A percentile compares a stretch with the other conserved stretches of the same genome.
Evolutionary conservation across 768 basidiomycete species (phyloP).

Genomic region (Phylloporus sp.): DNA sequence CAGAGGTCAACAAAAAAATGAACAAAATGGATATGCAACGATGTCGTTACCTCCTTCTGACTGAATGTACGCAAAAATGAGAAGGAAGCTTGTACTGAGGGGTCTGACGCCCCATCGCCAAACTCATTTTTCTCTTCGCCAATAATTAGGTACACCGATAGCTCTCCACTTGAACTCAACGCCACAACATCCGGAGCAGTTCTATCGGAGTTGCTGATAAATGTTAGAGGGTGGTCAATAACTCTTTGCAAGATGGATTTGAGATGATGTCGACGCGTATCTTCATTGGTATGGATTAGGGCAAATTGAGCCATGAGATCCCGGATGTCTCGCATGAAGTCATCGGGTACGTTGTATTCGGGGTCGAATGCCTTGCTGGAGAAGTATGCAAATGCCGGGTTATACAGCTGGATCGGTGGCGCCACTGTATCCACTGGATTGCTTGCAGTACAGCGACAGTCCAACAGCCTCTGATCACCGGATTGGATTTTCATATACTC

Average conservation of each 20-base stretch:
- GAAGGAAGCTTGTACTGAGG: conserved; percentile 32
- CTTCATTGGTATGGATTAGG: conserved; percentile 9
- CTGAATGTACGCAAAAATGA: conserved; percentile 16
- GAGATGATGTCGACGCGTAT: not conserved
- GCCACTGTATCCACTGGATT: conserved; percentile 3
- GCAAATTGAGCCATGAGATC: conserved; percentile 15
- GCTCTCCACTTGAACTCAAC: not conserved
- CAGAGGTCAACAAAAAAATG: not conserved
- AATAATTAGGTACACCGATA: conserved; percentile 7
- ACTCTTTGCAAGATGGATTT: not conserved
- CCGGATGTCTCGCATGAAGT: conserved; percentile 1
- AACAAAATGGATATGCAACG: too few species aligned
- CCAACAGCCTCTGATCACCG: not conserved
- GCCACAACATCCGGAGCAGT: conserved; percentile 3
- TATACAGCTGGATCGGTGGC: conserved; percentile 11
- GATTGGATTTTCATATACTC: conserved; percentile 6
- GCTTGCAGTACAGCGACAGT: conserved; percentile 5
- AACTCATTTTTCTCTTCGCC: conserved; percentile 17
- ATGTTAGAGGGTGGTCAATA: not conserved
- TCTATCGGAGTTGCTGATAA: not conserved
- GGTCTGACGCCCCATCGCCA: conserved; percentile 24
- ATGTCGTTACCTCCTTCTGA: conserved; percentile 10
- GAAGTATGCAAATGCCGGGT: conserved; percentile 29
- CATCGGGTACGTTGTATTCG: not conserved
- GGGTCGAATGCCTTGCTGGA: conserved; percentile 16